Base-by-base conservation (phyloP, 2,329 filamentous ascomycete genomes). In the Xylaria sp. region DNA sequence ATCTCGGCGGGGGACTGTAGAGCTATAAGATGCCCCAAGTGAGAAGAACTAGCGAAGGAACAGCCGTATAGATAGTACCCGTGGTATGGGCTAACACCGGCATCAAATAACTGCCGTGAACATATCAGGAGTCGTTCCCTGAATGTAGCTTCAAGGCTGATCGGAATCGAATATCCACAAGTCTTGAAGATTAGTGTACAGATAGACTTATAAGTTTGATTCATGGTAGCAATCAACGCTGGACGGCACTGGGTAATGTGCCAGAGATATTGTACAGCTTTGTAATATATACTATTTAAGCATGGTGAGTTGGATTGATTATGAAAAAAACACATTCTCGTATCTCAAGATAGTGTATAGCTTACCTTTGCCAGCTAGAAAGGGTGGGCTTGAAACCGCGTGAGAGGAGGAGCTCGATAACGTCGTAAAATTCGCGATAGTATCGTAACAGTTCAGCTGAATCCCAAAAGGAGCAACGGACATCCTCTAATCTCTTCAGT, bases 361-460 rank as follows among this genome's bases (percentile, higher is more conserved):
- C 67, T 43, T 41, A 69, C 67, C n/a, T 23, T 39, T 63, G 18
- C 64, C 67, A 69, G 36, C 41, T 67, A 13, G 64, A 69, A 36
- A 67, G 46, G 9, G 23, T 45, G 10, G 67, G 60, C 23, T 50
- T 4, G 36, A 67, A 69, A 18, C 55, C 56, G 12, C 39, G 28
- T 9, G 61, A 48, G 15, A 67, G n/a, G 13, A 69, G 60, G 4
- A 67, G 15, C 32, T 58, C 20, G 4, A 55, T 30, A 13, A 58
- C 32, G n/a, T 46, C 28, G 25, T 45, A 60, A 32, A 45, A 57
- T 39, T 62, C 60, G 32, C 36, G 32, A 55, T 58, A 52, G 25
- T 43, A 28, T 34, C 48, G 43, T 30, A 46, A 39, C 8, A 50
- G 32, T 1, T 32, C 36, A 52, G 13, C 23, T n/a, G 25, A 32